Conservation (phyloP, 169 alveolate genomes). For the Eimeria necatrix region DNA sequence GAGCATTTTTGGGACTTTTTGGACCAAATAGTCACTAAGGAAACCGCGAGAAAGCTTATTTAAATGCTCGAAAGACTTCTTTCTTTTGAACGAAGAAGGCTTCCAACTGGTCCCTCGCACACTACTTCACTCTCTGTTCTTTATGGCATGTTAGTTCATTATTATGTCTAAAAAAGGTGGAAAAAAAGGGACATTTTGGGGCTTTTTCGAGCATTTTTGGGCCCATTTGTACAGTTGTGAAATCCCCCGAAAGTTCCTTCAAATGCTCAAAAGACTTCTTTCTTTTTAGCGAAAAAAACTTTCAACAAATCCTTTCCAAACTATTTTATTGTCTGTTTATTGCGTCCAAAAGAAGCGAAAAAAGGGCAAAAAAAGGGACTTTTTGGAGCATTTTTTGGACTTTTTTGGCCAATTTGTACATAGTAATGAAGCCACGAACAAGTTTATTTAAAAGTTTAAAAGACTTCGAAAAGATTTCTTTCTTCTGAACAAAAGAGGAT, state of each 20-base stretch:
- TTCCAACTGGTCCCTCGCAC: conserved; percentile 80
- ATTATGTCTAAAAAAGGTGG: conserved; percentile 26
- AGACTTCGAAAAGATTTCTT: too few relatives aligned
- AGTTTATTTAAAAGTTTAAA: too few relatives aligned
- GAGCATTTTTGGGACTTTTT: too few relatives aligned
- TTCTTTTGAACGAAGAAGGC: conserved; percentile 84
- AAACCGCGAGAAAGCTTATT: conserved; percentile 92
- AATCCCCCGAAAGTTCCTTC: conserved; percentile 92
- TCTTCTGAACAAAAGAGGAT: too few relatives aligned
- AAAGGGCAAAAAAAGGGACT: too few relatives aligned
- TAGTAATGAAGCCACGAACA: too few relatives aligned
- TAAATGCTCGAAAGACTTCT: conserved; percentile 93
- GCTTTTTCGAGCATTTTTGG: too few relatives aligned
- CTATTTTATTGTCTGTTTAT: conserved; percentile 42
- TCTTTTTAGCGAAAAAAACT: conserved; percentile 84
- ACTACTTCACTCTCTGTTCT: conserved; percentile 51
- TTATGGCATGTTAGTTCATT: too few relatives aligned
- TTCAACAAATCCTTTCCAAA: conserved; percentile 80
- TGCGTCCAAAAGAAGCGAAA: not conserved
- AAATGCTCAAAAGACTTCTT: conserved; percentile 93
- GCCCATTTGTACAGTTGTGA: conserved; percentile 96
- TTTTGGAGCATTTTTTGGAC: too few relatives aligned
- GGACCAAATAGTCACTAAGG: conserved; percentile 94
- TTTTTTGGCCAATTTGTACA: too few relatives aligned
- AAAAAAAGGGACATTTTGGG: too few relatives aligned